Evolutionary conservation across 805 yeast species (phyloP), one percentile per base, ranked within the genome.

Genomic region (Kodamaea kaohsiungensis): DNA sequence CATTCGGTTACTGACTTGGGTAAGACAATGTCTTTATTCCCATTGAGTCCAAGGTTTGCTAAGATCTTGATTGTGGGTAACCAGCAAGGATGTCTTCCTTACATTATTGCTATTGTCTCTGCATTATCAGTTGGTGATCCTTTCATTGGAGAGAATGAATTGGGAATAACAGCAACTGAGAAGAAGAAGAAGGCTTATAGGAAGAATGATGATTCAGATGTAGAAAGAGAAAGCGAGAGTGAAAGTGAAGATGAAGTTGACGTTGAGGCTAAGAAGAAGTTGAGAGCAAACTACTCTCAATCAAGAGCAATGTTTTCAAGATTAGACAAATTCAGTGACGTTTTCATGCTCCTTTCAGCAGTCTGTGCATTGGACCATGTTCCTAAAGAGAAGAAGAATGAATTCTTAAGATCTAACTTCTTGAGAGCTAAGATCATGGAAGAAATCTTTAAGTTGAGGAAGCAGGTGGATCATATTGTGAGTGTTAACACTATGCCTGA

Each of bases 111-210:
- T 0, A 79, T 95, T 52, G 98, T 95, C 1, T 88, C 98, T 33
- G 96, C 91, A 0, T 72, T 95, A 33, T 87, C 98, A 0, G 98
- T 95, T 45, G 98, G 98, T 4, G 96, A 92, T 63, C 97, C 96
- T 13, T 91, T 91, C 61, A 70, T 89, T 35, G 79, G 78, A 42
- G 96, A 88, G 65, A 82, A 81, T 58, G 97, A 89, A 63, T 66
- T 89, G 9, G 93, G 95, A 0, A 73, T 87, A 25, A 65, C 61
- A 3, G 49, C 56, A 3, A 49, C 45, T 6, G 43, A 35, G 53
- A 63, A 52, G 43, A 50, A 38, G 43, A 49, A 42, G 43, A 62
- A 63, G 25, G 48, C 51, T 15, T 50, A 46, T 58, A 64, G 65
- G 1, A 70, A 63, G 3, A 68, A 59, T 6, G 71, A 66, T 10